Evolutionary conservation across 306 rosid genomes (phyloP).

Genomic region (Vachellia pachyceras): DNA sequence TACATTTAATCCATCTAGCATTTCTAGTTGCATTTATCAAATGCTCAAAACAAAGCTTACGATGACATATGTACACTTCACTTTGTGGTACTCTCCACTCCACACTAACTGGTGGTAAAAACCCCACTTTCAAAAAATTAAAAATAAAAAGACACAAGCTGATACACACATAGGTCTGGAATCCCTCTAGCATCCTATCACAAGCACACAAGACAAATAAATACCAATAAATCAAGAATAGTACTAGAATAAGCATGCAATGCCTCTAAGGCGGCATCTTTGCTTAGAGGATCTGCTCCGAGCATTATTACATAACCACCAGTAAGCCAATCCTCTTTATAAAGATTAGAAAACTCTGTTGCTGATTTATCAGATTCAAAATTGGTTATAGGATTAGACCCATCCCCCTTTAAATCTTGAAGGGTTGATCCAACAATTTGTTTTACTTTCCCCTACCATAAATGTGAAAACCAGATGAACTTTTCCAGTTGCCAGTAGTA

Average conservation of each 20-base stretch:
- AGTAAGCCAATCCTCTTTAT: conserved; percentile 70
- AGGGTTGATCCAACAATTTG: conserved; percentile 97
- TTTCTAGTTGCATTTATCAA: not conserved
- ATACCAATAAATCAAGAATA: not conserved
- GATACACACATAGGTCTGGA: too few relatives aligned
- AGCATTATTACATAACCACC: conserved; percentile 98
- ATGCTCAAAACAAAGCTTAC: not conserved
- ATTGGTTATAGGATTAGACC: conserved; percentile 73
- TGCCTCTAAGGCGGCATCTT: conserved; percentile 80
- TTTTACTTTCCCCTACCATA: conserved; percentile 82
- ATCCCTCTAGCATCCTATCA: too few relatives aligned
- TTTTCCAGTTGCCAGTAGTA: not conserved
- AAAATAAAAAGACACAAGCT: not conserved
- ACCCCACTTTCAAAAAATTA: not conserved
- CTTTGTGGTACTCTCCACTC: not conserved
- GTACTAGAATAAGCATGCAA: conserved; percentile 84
- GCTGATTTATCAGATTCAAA: conserved; percentile 91
- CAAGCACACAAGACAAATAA: not conserved
- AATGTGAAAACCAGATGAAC: conserved; percentile 15
- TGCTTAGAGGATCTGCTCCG: conserved; percentile 89
- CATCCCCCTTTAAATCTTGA: conserved; percentile 70
- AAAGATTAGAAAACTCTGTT: conserved; percentile 76
- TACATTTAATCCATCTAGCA: not conserved
- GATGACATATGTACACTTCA: not conserved
- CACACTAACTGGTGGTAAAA: not conserved